Percentiles rank a stretch among this genome's conserved stretches.
Evolutionary conservation across 2,329 filamentous ascomycete genomes (phyloP).

Genomic region (Colletotrichum graminicola): DNA sequence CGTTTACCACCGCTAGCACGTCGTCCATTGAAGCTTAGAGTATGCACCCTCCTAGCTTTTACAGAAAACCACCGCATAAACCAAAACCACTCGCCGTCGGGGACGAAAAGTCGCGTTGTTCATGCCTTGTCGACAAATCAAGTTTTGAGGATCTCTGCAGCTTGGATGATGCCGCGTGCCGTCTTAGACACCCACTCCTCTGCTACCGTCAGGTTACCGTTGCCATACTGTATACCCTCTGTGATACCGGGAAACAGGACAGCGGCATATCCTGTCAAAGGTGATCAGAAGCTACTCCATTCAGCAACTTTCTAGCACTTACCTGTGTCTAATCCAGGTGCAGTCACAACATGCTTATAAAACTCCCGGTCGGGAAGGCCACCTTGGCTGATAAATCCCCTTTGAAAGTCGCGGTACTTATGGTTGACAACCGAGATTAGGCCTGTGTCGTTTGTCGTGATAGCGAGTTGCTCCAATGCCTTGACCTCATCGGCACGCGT

Average conservation of each 20-base stretch:
- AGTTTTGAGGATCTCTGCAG: constrained; percentile 52
- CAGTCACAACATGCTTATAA: constrained; percentile 61
- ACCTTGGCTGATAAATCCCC: constrained; percentile 61
- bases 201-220: constrained; percentile 53
- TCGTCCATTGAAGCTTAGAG: background rate
- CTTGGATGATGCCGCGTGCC: constrained; percentile 50
- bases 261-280: constrained; percentile 52
- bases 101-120: no score
- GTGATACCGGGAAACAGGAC: constrained; percentile 69
- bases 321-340: constrained; percentile 60
- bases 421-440: constrained; percentile 57
- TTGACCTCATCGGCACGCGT: constrained; percentile 50
- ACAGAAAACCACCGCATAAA: constrained; percentile 6
- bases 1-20: background rate
- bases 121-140: constrained; percentile 17
- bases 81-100: background rate
- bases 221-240: constrained; percentile 71
- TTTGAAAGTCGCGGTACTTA: constrained; percentile 62
- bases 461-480: constrained; percentile 49
- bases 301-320: background rate
- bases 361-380: constrained; percentile 60
- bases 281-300: background rate
- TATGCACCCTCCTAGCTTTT: background rate
- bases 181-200: constrained; percentile 54
- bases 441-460: constrained; percentile 46